Percentiles rank a stretch among this genome's conserved stretches.
Evolutionary conservation across 2,329 filamentous ascomycete species (phyloP).

Genomic region (Pyrenochaeta sp.): DNA sequence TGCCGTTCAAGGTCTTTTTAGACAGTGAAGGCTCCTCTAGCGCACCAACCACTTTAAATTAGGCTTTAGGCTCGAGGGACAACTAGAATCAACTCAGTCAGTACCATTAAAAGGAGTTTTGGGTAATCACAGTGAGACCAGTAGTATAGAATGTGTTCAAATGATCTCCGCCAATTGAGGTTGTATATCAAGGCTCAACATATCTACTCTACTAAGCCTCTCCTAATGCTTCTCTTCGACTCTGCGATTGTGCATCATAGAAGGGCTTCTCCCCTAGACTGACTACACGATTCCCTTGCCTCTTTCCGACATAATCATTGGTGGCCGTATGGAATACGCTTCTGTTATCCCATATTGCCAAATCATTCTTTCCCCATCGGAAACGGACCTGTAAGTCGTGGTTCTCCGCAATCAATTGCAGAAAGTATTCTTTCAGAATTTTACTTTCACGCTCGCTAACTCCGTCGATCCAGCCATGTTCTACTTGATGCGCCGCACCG

Average conservation of each 20-base stretch:
- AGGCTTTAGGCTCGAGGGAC: too few relatives aligned
- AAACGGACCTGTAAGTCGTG: conserved; percentile 53
- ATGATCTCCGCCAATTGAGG: too few relatives aligned
- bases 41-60: too few relatives aligned
- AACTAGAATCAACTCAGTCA: too few relatives aligned
- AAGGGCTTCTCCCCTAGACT: conserved; percentile 64
- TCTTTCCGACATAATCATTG: conserved; percentile 65
- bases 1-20: too few relatives aligned
- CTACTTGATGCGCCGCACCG: conserved; percentile 46
- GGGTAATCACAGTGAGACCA: too few relatives aligned
- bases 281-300: conserved; percentile 62
- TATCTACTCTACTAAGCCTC: too few relatives aligned
- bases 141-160: too few relatives aligned
- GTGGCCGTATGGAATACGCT: conserved; percentile 64
- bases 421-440: conserved; percentile 51
- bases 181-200: too few relatives aligned
- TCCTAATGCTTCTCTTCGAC: conserved; percentile 51
- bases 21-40: too few relatives aligned
- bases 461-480: conserved; percentile 48
- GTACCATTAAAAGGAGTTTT: too few relatives aligned
- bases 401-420: conserved; percentile 42
- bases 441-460: conserved; percentile 53
- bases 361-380: conserved; percentile 39
- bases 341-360: conserved; percentile 70
- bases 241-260: conserved; percentile 59